A percentile compares a stretch with the other conserved stretches of the same genome.
These are phyloP conservation scores for peach (Prunus persica) DNA, from an alignment of 306 rosid species.

Conservation along the genomic window Prunus_persica_NCBIv2 NC_034014.1:29006001-29006500, in stretches of 20 bases:
- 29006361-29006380: conserved; percentile 59
- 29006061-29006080: background rate
- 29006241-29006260: background rate
- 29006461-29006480: conserved; percentile 49
- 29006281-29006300: conserved; percentile 6
- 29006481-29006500: conserved; percentile 51
- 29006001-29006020: conserved; percentile 24
- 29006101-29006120: background rate
- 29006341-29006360: conserved; percentile 51
- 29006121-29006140: background rate
- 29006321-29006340: conserved; percentile 24
- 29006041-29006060: background rate
- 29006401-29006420: conserved; percentile 55
- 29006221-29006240: background rate
- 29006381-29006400: conserved; percentile 36
- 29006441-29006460: conserved; percentile 30
- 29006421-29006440: conserved; percentile 50
- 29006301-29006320: conserved; percentile 4
- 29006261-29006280: conserved; percentile 6
- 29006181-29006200: background rate
- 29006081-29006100: no score
- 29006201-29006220: background rate
- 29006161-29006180: background rate
- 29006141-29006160: background rate
- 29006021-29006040: background rate